phyloP scores from a whole-genome alignment of 2,329 filamentous ascomycete genomes.

The Clarireedia paspali region DNA sequence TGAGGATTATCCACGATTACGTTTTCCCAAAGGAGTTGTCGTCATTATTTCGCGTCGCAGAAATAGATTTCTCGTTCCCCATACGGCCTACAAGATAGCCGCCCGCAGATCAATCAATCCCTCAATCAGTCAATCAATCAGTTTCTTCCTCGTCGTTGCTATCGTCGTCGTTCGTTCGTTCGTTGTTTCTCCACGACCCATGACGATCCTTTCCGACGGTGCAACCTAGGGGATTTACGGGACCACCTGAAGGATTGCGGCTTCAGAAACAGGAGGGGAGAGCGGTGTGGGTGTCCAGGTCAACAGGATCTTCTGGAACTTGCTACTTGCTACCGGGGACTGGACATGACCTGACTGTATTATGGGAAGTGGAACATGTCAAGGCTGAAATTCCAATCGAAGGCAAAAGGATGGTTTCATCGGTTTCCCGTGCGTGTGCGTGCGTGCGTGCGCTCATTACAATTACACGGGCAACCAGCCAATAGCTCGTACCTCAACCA shows the following conservation, averaged over 20 bases:
- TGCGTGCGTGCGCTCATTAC: not conserved
- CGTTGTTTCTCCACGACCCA: not conserved
- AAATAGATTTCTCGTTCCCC: not conserved
- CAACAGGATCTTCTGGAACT: not conserved
- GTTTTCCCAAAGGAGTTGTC: not conserved
- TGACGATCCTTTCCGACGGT: not conserved
- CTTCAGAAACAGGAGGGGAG: not conserved
- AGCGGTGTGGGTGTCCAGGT: conserved; percentile 10
- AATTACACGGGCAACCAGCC: not conserved
- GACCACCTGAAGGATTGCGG: not conserved
- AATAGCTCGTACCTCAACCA: not conserved
- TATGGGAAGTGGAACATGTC: not conserved
- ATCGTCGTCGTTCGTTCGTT: not conserved
- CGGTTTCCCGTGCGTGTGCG: no score
- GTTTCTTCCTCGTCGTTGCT: not conserved
- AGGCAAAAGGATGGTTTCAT: no score
- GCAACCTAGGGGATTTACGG: not conserved
- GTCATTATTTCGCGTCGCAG: not conserved
- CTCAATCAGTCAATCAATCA: no score
- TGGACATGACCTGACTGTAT: not conserved
- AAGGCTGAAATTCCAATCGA: not conserved
- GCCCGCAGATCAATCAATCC: not conserved
- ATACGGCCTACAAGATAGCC: not conserved
- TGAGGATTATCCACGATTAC: not conserved
- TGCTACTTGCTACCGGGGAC: not conserved